phyloP scores from a whole-genome alignment of 257 asterid species.

The Agastache rugosa region DNA sequence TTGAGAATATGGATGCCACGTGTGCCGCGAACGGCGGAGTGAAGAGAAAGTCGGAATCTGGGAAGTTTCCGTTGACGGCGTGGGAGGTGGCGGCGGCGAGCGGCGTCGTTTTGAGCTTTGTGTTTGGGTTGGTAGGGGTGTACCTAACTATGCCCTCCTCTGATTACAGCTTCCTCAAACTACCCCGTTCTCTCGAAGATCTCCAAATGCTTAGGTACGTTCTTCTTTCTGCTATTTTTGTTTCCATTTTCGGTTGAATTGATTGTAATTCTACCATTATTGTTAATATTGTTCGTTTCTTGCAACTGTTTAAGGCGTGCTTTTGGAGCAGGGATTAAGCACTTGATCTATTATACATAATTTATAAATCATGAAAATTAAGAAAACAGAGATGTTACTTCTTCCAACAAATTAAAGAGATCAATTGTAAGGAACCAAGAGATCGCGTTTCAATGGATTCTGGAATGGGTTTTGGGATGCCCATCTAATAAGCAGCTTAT shows the following conservation, averaged over 20 bases:
- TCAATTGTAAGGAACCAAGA: not conserved
- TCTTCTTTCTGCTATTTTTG: not conserved
- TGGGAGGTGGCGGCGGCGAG: conserved; percentile 70
- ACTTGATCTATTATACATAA: not conserved
- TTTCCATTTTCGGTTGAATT: not conserved
- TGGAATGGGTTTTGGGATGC: conserved; percentile 20
- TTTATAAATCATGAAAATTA: not conserved
- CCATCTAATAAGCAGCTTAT: not conserved
- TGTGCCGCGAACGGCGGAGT: conserved; percentile 36
- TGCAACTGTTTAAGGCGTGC: not conserved
- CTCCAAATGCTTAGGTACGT: conserved; percentile 81
- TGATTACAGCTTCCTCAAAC: conserved; percentile 92
- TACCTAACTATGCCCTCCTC: conserved; percentile 90
- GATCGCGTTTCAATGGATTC: conserved; percentile 6
- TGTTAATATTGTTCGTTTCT: conserved; percentile 4
- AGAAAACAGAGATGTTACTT: conserved; percentile 6
- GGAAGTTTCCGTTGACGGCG: conserved; percentile 62
- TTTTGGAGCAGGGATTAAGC: conserved; percentile 16
- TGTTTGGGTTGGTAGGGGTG: conserved; percentile 62
- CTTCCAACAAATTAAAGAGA: not conserved
- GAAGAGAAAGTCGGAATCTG: conserved; percentile 34
- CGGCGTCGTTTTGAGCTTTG: conserved; percentile 78
- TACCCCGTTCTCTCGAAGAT: conserved; percentile 86
- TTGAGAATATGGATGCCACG: conserved; percentile 42
- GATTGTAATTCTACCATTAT: conserved; percentile 2